These are phyloP conservation scores for Pontederia paniculata DNA, from an alignment of 176 grass and related monocot genomes.

Conservation along the genomic window DNA sequence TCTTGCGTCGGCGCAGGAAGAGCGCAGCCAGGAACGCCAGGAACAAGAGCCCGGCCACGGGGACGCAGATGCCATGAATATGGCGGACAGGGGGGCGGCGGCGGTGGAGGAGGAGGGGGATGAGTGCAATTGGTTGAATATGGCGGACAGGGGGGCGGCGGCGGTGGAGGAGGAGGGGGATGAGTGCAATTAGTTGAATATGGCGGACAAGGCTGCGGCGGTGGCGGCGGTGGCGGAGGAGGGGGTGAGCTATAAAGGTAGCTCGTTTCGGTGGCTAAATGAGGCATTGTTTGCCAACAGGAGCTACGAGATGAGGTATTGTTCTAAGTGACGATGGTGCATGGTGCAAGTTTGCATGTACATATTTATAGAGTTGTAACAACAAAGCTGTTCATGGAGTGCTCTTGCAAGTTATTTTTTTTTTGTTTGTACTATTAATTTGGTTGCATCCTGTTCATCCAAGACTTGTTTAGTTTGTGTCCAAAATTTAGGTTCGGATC, in stretches of 20 bases:
- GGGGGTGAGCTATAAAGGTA: background rate
- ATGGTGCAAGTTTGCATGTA: background rate
- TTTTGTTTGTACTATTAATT: too few species aligned
- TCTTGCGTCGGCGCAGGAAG: background rate
- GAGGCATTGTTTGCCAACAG: too few species aligned
- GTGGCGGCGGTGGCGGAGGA: too few species aligned
- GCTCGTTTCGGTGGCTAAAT: background rate
- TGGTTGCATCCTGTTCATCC: too few species aligned
- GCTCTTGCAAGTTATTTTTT: too few species aligned
- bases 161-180: background rate
- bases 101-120: background rate
- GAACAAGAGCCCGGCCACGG: background rate
- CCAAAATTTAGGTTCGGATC: too few species aligned
- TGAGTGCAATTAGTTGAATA: too few species aligned
- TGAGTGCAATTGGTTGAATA: too few species aligned
- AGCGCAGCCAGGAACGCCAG: slow-evolving; percentile 1
- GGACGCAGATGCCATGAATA: background rate
- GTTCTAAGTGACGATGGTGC: background rate
- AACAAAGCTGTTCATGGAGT: too few species aligned
- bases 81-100: background rate
- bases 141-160: background rate
- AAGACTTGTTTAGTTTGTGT: too few species aligned
- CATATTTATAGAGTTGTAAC: too few species aligned
- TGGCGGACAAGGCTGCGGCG: background rate
- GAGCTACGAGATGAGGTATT: too few species aligned